Evolutionary conservation across 257 asterid species (phyloP), one percentile per base, ranked within the genome.

Genomic region (Capsicum chinense): DNA sequence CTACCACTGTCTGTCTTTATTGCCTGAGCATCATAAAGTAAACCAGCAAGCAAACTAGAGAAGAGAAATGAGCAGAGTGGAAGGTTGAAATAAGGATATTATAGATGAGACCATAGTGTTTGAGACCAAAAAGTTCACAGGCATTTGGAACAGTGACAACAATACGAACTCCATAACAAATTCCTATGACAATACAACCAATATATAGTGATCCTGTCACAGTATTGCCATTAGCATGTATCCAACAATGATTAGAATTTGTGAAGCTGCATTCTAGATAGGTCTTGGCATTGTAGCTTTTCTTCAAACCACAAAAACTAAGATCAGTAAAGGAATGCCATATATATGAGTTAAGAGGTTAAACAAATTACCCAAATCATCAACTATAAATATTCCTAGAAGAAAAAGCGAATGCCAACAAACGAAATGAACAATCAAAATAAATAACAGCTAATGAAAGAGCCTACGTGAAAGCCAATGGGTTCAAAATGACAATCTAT

Each of bases 111-210:
- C 97, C 98, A 35, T 89, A 94, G 52, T 88, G 88, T 73, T 92
- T 93, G n/a, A 94, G 95, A 21, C 98, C 98, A 54, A 94, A 94
- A 2, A 94, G 90, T 81, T 94, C 98, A 1, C 97, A 94, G 56
- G 95, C 95, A 0, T 92, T 88, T 0, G 94, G 95, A 16, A 93
- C 95, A 0, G 93, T 90, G 80, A 93, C 83, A 0, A 97, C 97
- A 0, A 94, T 64, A 10, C 97, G 94, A 33, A 92, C 90, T 1
- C 97, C 98, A 12, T 92, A 94, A 84, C 93, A 92, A 0, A 92
- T 76, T 10, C 98, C 98, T 17, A 94, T 95, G 1, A 94, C 88
- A 8, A 90, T 82, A 11, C 97, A 93, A 47, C 98, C 98, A 1
- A 93, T 68, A 85, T 93, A 93, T 0, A 94, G 92, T 0, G 98